These are phyloP conservation scores for Epichloe amarillans DNA, from an alignment of 2,329 filamentous ascomycete genomes.

Conservation along the genomic window DNA sequence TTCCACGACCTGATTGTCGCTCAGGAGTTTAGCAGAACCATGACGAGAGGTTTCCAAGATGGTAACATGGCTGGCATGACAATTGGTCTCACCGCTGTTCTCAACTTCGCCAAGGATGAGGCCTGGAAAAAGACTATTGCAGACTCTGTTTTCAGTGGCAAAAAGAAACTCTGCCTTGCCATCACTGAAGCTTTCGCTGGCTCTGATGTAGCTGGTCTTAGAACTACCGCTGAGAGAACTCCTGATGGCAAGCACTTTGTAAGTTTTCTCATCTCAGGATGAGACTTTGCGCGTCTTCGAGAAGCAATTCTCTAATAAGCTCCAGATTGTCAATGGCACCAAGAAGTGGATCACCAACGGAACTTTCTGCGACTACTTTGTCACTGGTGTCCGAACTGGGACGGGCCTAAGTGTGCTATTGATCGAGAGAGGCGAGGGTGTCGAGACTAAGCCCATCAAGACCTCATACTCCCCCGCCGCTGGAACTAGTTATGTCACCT, in stretches of 20 bases:
- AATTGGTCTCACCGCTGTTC: conserved; percentile 65
- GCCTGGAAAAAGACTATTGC: conserved; percentile 53
- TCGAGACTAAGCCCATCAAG: conserved; percentile 68
- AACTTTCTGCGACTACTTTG: conserved; percentile 71
- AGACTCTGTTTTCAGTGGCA: conserved; percentile 60
- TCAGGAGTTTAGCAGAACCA: conserved; percentile 60
- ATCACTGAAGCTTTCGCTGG: conserved; percentile 85
- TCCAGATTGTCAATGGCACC: conserved; percentile 48
- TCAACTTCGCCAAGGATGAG: conserved; percentile 62
- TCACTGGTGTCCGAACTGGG: conserved; percentile 64
- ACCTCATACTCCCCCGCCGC: conserved; percentile 69
- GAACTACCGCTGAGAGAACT: conserved; percentile 67
- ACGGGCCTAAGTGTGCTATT: conserved; percentile 69
- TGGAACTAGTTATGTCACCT: conserved; percentile 68
- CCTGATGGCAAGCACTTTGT: conserved; percentile 60
- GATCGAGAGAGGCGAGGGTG: conserved; percentile 58
- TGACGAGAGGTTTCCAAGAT: conserved; percentile 71
- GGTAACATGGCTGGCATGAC: conserved; percentile 81
- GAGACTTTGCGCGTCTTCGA: not conserved
- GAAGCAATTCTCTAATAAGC: not conserved
- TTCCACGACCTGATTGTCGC: conserved; percentile 68
- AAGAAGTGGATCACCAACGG: conserved; percentile 87
- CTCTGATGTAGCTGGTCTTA: conserved; percentile 61
- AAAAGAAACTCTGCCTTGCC: conserved; percentile 80
- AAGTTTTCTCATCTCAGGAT: conserved; percentile 20